A percentile compares a stretch with the other conserved stretches of the same genome.
phyloP scores from a whole-genome alignment of 202 grass and related monocot genomes.

The Zizania palustris region DNA sequence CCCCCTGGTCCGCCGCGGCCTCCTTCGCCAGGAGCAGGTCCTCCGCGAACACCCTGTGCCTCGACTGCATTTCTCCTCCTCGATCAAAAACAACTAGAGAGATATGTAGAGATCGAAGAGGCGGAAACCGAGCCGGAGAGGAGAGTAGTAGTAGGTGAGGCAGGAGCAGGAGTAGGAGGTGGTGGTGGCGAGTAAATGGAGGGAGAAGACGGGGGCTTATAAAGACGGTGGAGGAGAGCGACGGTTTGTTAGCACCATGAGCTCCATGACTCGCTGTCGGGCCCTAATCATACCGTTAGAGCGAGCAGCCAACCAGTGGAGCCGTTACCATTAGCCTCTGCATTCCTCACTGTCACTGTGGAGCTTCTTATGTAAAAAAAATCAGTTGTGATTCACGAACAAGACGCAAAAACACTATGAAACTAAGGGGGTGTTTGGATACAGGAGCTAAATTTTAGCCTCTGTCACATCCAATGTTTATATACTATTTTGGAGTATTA shows the following conservation, averaged over 20 bases:
- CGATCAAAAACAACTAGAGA: not conserved
- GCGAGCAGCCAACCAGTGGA: not conserved
- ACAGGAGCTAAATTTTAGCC: no score
- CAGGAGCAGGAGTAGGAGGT: not conserved
- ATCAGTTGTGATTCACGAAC: no score
- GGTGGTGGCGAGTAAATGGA: slow-evolving; percentile 46
- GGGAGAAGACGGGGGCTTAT: slow-evolving; percentile 41
- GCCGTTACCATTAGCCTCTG: no score
- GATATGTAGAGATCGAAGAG: not conserved
- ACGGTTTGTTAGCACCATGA: slow-evolving; percentile 19
- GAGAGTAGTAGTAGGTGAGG: slow-evolving; percentile 24
- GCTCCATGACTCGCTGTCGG: slow-evolving; percentile 50
- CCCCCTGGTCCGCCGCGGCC: slow-evolving; percentile 24
- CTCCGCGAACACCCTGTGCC: slow-evolving; percentile 70
- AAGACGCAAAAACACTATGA: no score
- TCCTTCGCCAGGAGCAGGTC: slow-evolving; percentile 52
- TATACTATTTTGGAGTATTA: no score
- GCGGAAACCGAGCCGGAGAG: not conserved
- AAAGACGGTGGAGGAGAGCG: slow-evolving; percentile 30
- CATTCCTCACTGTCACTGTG: no score
- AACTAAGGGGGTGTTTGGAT: no score
- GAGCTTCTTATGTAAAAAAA: no score
- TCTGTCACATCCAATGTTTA: no score
- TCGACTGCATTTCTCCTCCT: slow-evolving; percentile 66
- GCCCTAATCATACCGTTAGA: slow-evolving; percentile 47